Conservation (phyloP, 257 asterid genomes). For the Salvia miltiorrhiza region DNA sequence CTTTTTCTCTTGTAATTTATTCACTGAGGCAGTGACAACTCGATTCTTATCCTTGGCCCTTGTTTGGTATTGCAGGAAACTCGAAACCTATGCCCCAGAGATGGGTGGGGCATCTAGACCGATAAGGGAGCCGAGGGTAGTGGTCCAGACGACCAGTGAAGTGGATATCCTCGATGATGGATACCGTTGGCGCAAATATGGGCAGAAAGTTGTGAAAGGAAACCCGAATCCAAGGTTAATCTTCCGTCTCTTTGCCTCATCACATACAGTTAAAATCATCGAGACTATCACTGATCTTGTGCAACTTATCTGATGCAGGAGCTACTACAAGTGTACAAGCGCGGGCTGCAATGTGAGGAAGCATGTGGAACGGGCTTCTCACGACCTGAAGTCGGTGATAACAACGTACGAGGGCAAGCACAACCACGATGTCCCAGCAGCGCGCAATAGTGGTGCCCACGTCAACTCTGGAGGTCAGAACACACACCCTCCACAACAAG, state of each 20-base stretch:
- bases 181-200: constrained; percentile 94
- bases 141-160: constrained; percentile 92
- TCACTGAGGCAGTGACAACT: not conserved
- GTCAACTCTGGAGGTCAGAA: constrained; percentile 29
- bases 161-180: constrained; percentile 93
- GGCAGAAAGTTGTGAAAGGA: constrained; percentile 93
- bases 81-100: constrained; percentile 46
- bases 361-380: constrained; percentile 90
- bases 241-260: constrained; percentile 15
- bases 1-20: constrained; percentile 1
- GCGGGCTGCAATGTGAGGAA: constrained; percentile 77
- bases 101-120: constrained; percentile 53
- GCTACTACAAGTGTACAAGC: constrained; percentile 92
- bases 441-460: constrained; percentile 58
- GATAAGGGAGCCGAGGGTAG: constrained; percentile 82
- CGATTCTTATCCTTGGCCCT: not conserved
- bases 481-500: constrained; percentile 34
- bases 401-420: constrained; percentile 93
- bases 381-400: constrained; percentile 72
- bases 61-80: constrained; percentile 39
- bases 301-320: constrained; percentile 42
- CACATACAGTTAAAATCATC: not conserved
- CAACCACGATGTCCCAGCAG: constrained; percentile 84
- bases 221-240: constrained; percentile 93
- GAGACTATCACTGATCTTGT: not conserved